Percentiles rank a stretch among this genome's conserved stretches.
These are phyloP conservation scores for Macaranga tanarius DNA, from an alignment of 441 rosid genomes.

Conservation along the genomic window DNA sequence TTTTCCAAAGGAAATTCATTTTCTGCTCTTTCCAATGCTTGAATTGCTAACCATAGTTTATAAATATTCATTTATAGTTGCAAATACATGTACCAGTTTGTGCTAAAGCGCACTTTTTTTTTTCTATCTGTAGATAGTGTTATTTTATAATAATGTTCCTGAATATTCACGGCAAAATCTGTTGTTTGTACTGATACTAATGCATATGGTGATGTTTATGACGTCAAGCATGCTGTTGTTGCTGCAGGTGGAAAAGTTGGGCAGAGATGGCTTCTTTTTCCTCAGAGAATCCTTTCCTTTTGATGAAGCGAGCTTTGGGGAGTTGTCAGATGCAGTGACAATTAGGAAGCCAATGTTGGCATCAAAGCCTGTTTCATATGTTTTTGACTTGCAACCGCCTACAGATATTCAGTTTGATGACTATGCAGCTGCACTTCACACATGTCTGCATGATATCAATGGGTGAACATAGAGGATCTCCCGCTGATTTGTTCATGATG, in stretches of 20 bases:
- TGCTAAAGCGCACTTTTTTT: not conserved
- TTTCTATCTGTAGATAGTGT: not conserved
- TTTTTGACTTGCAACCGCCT: constrained; percentile 67
- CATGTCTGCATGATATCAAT: constrained; percentile 34
- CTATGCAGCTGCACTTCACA: constrained; percentile 36
- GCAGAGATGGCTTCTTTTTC: constrained; percentile 80
- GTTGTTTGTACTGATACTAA: too few relatives aligned
- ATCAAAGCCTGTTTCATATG: constrained; percentile 67
- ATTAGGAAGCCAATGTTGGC: constrained; percentile 52
- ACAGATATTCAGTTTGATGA: constrained; percentile 50
- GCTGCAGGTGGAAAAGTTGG: constrained; percentile 77
- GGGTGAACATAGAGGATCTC: not conserved
- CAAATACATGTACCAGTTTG: not conserved
- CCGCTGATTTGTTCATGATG: not conserved
- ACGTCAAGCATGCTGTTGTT: not conserved
- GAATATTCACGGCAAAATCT: not conserved
- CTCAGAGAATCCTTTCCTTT: constrained; percentile 65
- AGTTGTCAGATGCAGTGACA: constrained; percentile 38
- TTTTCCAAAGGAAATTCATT: constrained; percentile 9
- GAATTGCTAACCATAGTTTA: not conserved
- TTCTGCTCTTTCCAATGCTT: constrained; percentile 3
- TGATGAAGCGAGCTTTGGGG: constrained; percentile 65
- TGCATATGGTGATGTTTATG: not conserved
- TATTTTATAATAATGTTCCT: not conserved
- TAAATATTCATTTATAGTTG: not conserved